Base-by-base conservation (phyloP, 805 yeast species). In the Ogataea populi-albae region DNA sequence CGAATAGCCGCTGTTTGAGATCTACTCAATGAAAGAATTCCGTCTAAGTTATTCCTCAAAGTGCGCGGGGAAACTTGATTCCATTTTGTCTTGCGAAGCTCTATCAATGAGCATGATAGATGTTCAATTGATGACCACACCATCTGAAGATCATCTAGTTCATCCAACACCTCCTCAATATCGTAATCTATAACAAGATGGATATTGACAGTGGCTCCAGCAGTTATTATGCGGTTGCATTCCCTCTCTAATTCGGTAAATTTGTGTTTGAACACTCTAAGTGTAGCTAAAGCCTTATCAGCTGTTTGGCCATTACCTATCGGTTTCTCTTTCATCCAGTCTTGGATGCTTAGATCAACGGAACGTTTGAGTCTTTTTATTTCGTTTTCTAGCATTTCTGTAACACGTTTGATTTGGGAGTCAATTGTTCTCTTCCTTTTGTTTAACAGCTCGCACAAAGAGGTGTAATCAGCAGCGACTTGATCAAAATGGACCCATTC, bases 401-500 rank as follows among this genome's bases (percentile, higher is more conserved):
- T 73, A 6, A 57, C 41, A 35, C 75, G 68, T 0, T 62, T 61
- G 6, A 65, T 59, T 6, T 84, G 61, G 3, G 64, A 42, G 1
- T 36, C 42, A 7, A 58, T 38, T 3, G 14, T 11, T 5, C 23
- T 12, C 4, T 28, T 6, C 51, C 45, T 74, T 64, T 24, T 52
- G 46, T 3, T 44, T 43, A 27, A 71, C 34, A 8, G 74, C 52
- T 23, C 73, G 65, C 1, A 45, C 34, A 21, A 79, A 2, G 76
- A 62, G 1, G 61, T 48, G 35, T 67, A 52, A 35, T 74, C 77
- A 33, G 63, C 65, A 10, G 73, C 77, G 0, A 86, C 38, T 46
- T 86, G 94, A 26, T 83, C 93, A 30, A 63, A 64, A 51, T 64
- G 75, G 1, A 79, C 42, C 82, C 88, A 81, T 19, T 70, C 69